phyloP scores from a whole-genome alignment of 2,329 filamentous ascomycete genomes.

The Pleurostoma richardsiae region DNA sequence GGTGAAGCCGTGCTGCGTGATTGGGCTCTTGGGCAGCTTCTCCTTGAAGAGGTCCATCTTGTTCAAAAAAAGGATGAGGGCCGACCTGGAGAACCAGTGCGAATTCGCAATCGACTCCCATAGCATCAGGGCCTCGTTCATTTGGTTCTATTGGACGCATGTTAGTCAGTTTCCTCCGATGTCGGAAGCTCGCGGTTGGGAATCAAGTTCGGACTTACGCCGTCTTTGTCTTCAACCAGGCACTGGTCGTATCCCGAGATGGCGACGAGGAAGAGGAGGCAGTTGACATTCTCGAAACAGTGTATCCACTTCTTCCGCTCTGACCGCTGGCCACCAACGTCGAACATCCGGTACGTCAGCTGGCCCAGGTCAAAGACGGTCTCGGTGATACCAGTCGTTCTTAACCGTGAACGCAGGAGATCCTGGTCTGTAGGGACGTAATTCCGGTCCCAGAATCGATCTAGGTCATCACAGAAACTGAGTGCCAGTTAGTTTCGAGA shows the following conservation, averaged over 20 bases:
- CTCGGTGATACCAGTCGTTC: constrained; percentile 94
- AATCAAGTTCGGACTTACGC: constrained; percentile 51
- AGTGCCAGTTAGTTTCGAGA: constrained; percentile 1
- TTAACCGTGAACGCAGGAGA: constrained; percentile 80
- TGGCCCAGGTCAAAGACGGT: constrained; percentile 89
- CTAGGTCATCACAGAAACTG: constrained; percentile 79
- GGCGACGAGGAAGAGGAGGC: constrained; percentile 86
- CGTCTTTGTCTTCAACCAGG: constrained; percentile 91
- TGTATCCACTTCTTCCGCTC: constrained; percentile 98
- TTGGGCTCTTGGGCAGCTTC: constrained; percentile 66
- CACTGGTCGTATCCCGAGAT: constrained; percentile 97
- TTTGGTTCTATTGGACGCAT: constrained; percentile 64
- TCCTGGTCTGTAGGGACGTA: constrained; percentile 94
- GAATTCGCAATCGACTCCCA: constrained; percentile 84
- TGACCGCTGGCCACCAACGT: constrained; percentile 86
- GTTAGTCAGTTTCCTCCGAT: too few relatives aligned
- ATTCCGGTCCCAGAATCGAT: constrained; percentile 68
- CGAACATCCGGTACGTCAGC: constrained; percentile 95
- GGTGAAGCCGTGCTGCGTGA: constrained; percentile 69
- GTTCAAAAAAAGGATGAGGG: constrained; percentile 80
- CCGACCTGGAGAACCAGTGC: constrained; percentile 78
- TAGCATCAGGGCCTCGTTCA: constrained; percentile 83
- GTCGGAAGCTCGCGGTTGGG: too few relatives aligned
- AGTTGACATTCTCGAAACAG: constrained; percentile 91
- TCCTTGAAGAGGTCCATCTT: constrained; percentile 83